Evolutionary conservation across 2,329 filamentous ascomycete species (phyloP).

Genomic region (Berkeleyomyces basicola): DNA sequence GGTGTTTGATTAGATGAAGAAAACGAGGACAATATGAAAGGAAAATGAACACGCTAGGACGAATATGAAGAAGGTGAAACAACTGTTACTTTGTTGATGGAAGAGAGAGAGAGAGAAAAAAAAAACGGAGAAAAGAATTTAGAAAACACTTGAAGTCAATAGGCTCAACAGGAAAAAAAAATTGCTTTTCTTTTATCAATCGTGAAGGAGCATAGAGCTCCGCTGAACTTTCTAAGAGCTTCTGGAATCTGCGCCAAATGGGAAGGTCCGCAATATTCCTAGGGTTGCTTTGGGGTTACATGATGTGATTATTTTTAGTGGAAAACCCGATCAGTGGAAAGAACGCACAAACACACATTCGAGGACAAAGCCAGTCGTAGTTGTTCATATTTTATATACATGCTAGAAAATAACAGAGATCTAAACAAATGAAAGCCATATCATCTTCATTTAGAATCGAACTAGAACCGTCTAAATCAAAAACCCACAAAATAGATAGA

Average conservation of each 20-base stretch:
- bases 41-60: background rate
- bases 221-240: slow-evolving; percentile 14
- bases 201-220: background rate
- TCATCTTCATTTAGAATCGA: background rate
- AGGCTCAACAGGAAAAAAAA: background rate
- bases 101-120: slow-evolving; percentile 2
- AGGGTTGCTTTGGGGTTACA: background rate
- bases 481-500: background rate
- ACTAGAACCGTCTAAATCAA: background rate
- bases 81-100: background rate
- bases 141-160: too few species aligned
- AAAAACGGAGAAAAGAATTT: background rate
- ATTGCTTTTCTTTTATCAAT: background rate
- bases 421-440: background rate
- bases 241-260: slow-evolving; percentile 17
- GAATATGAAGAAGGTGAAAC: slow-evolving; percentile 7
- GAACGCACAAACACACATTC: too few species aligned
- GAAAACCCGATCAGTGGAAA: too few species aligned
- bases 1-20: background rate
- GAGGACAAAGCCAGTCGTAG: too few species aligned
- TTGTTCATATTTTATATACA: too few species aligned
- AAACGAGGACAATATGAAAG: background rate
- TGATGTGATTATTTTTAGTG: too few species aligned
- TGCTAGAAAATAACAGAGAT: too few species aligned
- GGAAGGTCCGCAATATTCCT: background rate